Conservation (phyloP, 495 filamentous ascomycete genomes). For the Hypoxylon cercidicola region DNA sequence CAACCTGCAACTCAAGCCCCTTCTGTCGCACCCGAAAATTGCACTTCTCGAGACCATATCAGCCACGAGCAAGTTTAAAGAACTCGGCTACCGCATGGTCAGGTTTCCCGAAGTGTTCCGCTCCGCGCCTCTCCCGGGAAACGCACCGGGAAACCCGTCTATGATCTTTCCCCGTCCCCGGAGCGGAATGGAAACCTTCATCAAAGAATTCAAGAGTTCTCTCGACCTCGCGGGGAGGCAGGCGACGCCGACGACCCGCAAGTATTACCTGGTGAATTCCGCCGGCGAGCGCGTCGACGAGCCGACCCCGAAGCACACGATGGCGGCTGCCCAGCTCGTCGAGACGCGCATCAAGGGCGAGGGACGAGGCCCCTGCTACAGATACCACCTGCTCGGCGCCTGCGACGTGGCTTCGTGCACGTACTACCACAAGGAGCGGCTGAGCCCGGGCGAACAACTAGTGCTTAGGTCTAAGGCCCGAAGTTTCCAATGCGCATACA, state of each 20-base stretch:
- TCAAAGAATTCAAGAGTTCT: constrained; percentile 6
- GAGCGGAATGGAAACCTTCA: neutral
- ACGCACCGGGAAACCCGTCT: constrained; percentile 8
- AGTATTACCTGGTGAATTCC: constrained; percentile 47
- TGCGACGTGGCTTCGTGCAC: constrained; percentile 45
- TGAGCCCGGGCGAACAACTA: constrained; percentile 38
- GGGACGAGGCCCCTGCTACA: constrained; percentile 49
- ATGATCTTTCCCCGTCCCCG: neutral
- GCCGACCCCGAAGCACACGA: constrained; percentile 38
- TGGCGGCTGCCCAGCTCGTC: constrained; percentile 28
- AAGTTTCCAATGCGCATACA: constrained; percentile 34
- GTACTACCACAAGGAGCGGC: constrained; percentile 46
- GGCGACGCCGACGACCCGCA: neutral
- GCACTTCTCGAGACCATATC: constrained; percentile 51
- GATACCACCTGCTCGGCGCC: constrained; percentile 43
- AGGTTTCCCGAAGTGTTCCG: constrained; percentile 49
- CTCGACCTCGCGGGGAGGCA: neutral
- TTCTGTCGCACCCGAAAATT: constrained; percentile 42
- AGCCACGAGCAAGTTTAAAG: constrained; percentile 44
- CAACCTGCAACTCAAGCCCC: constrained; percentile 58
- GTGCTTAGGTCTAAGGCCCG: constrained; percentile 44
- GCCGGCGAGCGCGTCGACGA: constrained; percentile 49
- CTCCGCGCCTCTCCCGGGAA: constrained; percentile 45
- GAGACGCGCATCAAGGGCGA: constrained; percentile 40
- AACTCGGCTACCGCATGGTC: constrained; percentile 43